Evolutionary conservation across 306 rosid genomes (phyloP).

Genomic region (Prunus armeniaca): DNA sequence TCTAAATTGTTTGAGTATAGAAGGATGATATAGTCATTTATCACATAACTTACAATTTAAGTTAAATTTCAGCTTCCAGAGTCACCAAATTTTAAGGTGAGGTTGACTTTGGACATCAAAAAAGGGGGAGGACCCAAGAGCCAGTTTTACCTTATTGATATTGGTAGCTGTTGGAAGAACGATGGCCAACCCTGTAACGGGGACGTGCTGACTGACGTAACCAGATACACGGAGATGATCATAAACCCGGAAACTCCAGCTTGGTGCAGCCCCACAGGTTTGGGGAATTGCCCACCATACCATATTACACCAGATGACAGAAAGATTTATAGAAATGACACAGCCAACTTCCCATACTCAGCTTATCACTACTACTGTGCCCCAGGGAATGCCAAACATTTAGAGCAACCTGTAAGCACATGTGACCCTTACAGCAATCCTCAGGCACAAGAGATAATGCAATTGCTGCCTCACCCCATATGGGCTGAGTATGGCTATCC

Average conservation of each 20-base stretch:
- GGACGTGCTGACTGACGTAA: constrained; percentile 48
- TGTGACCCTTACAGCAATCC: constrained; percentile 90
- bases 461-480: constrained; percentile 70
- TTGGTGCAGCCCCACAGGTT: constrained; percentile 50
- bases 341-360: constrained; percentile 59
- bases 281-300: constrained; percentile 68
- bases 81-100: constrained; percentile 59
- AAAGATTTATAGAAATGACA: constrained; percentile 65
- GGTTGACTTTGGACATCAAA: constrained; percentile 44
- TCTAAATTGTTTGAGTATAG: not conserved
- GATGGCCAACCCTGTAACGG: constrained; percentile 53
- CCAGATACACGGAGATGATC: constrained; percentile 66
- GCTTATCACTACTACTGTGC: constrained; percentile 80
- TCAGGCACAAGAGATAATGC: constrained; percentile 81
- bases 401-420: constrained; percentile 53
- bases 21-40: not conserved
- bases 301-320: constrained; percentile 61
- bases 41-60: not conserved
- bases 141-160: constrained; percentile 62
- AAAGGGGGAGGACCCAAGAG: constrained; percentile 65
- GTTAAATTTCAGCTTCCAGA: constrained; percentile 52
- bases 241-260: constrained; percentile 53
- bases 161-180: constrained; percentile 78
- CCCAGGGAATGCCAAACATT: constrained; percentile 62
- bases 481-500: constrained; percentile 81